Base-by-base conservation (phyloP, 164 flowering plant genomes). In the Liriodendron chinense region DNA sequence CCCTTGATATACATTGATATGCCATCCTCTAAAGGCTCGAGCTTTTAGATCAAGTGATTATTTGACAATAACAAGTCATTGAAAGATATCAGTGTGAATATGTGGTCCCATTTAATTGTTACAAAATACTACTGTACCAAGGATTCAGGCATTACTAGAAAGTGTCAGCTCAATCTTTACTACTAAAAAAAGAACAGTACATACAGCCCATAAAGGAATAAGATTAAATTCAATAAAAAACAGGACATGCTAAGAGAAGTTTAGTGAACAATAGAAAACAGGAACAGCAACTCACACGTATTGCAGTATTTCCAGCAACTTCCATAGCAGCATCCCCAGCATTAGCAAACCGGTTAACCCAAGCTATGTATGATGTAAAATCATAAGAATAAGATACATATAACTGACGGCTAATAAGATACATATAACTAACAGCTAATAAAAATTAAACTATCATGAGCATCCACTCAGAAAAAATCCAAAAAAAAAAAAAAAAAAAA, bases 271-370 rank as follows among this genome's bases (percentile, higher is more conserved):
- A 49, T 8, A 47, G n/a, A 47, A 48, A 18, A 48, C 34, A 9
- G 65, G 66, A 62, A 22, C 49, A 67, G 50, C 28, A 69, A 53
- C 91, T 84, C 74, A 96, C 99, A 34, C 90, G 88, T 70, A 87
- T 50, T 50, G 98, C 99, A 0, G 99, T 91, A 77, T 74, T 92
- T 85, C 89, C 99, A 61, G 99, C 99, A 79, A 90, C 94, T 84
- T 92, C 99, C 82, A 88, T 75, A 12, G 99, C 99, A 78, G 97
- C 78, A 84, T 96, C 99, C 85, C 99, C 99, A 80, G 98, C 98
- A 89, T 96, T 81, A 25, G 99, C 99, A 85, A 96, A 91, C 64
- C 98, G 89, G 79, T 96, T 96, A n/a, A 96, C 94, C 98, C 99
- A 96, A 79, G 94, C 98, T 34, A 7, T 34, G 5, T 34, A 34